These are phyloP conservation scores for Senna siamea DNA, from an alignment of 306 rosid species.

Conservation along the genomic window DNA sequence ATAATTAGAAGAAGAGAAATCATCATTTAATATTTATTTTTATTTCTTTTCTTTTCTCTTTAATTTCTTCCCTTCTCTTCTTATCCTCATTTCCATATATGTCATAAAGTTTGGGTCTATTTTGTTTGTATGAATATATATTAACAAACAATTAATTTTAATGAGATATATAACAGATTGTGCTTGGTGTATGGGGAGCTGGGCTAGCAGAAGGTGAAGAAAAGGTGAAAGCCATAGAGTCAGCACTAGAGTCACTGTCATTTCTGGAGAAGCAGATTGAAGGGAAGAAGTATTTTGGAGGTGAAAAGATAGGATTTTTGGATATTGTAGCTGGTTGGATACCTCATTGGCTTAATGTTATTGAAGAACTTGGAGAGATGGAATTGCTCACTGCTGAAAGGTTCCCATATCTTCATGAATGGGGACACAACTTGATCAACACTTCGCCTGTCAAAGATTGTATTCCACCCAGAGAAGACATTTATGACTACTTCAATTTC, in stretches of 20 bases:
- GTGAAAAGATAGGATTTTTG: slow-evolving; percentile 45
- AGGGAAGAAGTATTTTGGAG: slow-evolving; percentile 60
- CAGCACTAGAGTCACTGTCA: slow-evolving; percentile 45
- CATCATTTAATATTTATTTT: too few species aligned
- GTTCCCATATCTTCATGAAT: slow-evolving; percentile 51
- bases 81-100: too few species aligned
- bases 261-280: slow-evolving; percentile 53
- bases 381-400: slow-evolving; percentile 40
- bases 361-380: slow-evolving; percentile 47
- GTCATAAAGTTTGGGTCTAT: too few species aligned
- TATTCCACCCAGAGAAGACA: slow-evolving; percentile 46
- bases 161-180: slow-evolving; percentile 39
- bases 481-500: slow-evolving; percentile 32
- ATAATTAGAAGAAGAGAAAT: too few species aligned
- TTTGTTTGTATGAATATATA: too few species aligned
- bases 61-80: too few species aligned
- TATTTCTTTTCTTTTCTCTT: too few species aligned
- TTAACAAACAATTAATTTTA: too few species aligned
- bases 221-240: slow-evolving; percentile 49
- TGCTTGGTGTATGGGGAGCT: slow-evolving; percentile 43
- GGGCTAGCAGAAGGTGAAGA: slow-evolving; percentile 49
- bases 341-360: slow-evolving; percentile 39
- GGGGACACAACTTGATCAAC: slow-evolving; percentile 40
- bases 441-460: slow-evolving; percentile 47
- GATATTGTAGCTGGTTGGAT: slow-evolving; percentile 45